A percentile compares a stretch with the other conserved stretches of the same genome.
Evolutionary conservation across 2,329 filamentous ascomycete species (phyloP).

Genomic region (Parascedosporium putredinis): DNA sequence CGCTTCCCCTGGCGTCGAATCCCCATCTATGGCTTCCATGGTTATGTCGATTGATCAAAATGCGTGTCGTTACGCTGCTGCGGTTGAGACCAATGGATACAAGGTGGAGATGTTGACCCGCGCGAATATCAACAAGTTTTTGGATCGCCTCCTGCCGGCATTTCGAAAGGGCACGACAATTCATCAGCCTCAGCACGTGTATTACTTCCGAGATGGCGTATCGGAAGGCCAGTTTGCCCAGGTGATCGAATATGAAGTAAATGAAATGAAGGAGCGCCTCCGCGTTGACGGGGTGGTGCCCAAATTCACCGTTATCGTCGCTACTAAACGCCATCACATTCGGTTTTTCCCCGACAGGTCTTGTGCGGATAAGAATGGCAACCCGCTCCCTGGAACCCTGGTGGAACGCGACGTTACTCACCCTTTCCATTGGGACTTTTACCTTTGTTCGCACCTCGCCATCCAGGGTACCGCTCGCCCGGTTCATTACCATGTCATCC

Average conservation of each 20-base stretch:
- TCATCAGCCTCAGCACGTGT: slow-evolving; percentile 58
- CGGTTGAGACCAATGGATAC: slow-evolving; percentile 72
- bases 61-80: slow-evolving; percentile 66
- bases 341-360: slow-evolving; percentile 64
- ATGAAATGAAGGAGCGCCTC: slow-evolving; percentile 55
- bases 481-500: slow-evolving; percentile 81
- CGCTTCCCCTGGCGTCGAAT: slow-evolving; percentile 53
- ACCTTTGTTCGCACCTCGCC: slow-evolving; percentile 51
- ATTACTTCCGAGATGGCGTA: slow-evolving; percentile 91
- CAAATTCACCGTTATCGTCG: slow-evolving; percentile 77
- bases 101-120: slow-evolving; percentile 69
- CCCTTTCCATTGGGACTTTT: slow-evolving; percentile 85
- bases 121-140: slow-evolving; percentile 53
- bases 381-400: slow-evolving; percentile 75
- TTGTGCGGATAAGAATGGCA: slow-evolving; percentile 63
- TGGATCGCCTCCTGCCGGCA: slow-evolving; percentile 50
- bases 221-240: slow-evolving; percentile 75
- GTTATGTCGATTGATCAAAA: slow-evolving; percentile 67
- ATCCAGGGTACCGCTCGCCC: slow-evolving; percentile 92
- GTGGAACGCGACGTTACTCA: slow-evolving; percentile 87
- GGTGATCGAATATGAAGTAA: slow-evolving; percentile 70
- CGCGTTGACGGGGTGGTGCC: slow-evolving; percentile 30
- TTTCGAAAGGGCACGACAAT: slow-evolving; percentile 50
- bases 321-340: slow-evolving; percentile 88
- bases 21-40: slow-evolving; percentile 76